phyloP scores from a whole-genome alignment of 495 filamentous ascomycete genomes.

The Aspergillus coremiiformis region DNA sequence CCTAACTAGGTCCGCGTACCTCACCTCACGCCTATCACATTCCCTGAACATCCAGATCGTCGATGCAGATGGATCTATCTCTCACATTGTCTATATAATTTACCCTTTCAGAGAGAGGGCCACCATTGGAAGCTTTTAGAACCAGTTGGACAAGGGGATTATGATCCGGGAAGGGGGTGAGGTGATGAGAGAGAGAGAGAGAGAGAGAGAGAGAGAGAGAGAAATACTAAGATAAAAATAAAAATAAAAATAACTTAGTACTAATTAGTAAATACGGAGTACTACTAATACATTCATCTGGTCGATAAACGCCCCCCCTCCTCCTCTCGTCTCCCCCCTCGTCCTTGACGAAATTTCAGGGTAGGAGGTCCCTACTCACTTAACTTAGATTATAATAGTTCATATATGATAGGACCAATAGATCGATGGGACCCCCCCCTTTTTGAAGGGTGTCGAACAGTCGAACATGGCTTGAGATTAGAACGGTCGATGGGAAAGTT shows the following conservation, averaged over 20 bases:
- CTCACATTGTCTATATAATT: background rate
- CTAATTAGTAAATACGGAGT: too few species aligned
- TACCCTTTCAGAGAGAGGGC: background rate
- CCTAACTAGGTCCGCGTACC: background rate
- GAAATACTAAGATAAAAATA: background rate
- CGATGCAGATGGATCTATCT: background rate
- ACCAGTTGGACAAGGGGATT: background rate
- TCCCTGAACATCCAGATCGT: background rate
- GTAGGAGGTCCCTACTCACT: background rate
- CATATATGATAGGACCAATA: background rate
- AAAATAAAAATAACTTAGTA: too few species aligned
- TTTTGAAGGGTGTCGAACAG: background rate
- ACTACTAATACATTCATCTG: too few species aligned
- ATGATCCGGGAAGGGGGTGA: background rate
- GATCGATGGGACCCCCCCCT: background rate
- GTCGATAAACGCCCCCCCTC: background rate
- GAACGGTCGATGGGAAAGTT: constrained; percentile 19
- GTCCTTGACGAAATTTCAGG: constrained; percentile 1
- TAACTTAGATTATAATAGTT: background rate
- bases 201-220: background rate
- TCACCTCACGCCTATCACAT: background rate
- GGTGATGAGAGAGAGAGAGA: background rate
- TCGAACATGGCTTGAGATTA: constrained; percentile 4
- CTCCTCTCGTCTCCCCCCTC: background rate
- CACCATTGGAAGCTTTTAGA: background rate